phyloP scores from a whole-genome alignment of 2,329 filamentous ascomycete species.

The Pseudocercospora fuligena region DNA sequence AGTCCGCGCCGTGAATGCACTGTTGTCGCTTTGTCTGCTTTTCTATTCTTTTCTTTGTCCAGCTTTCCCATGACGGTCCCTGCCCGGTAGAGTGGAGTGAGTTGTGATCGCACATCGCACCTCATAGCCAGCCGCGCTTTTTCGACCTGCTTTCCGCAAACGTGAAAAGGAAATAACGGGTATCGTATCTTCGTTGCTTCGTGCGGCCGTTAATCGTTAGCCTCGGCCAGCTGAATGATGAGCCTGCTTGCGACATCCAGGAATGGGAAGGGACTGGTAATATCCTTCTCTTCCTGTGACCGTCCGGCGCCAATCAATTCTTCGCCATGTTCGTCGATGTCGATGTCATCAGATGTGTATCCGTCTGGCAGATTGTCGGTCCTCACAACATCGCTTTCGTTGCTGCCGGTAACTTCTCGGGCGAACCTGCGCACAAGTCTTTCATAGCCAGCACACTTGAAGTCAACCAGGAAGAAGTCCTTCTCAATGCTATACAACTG shows the following conservation, averaged over 20 bases:
- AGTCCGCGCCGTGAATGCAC: background rate
- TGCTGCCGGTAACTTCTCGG: conserved; percentile 38
- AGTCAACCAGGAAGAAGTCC: conserved; percentile 93
- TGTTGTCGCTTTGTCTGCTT: background rate
- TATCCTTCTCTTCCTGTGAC: conserved; percentile 82
- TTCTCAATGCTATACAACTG: conserved; percentile 94
- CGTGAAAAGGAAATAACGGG: background rate
- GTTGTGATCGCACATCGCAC: background rate
- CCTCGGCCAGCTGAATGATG: conserved; percentile 90
- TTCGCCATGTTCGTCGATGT: conserved; percentile 43
- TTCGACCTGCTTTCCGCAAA: conserved; percentile 1
- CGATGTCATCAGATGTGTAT: conserved; percentile 32
- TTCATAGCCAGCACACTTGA: conserved; percentile 98
- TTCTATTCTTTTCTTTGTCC: background rate
- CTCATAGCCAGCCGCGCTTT: conserved; percentile 5
- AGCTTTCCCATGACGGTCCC: background rate
- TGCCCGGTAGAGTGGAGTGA: background rate
- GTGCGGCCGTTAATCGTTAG: conserved; percentile 55
- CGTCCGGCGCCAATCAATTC: conserved; percentile 55
- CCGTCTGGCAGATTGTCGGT: conserved; percentile 29
- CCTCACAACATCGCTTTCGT: conserved; percentile 31
- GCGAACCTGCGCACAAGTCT: conserved; percentile 66
- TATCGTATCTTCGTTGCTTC: conserved; percentile 12
- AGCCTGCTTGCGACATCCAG: conserved; percentile 89
- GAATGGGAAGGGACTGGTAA: conserved; percentile 94